Evolutionary conservation across 2,329 filamentous ascomycete genomes (phyloP).

Genomic region (Graphilbum fragrans): DNA sequence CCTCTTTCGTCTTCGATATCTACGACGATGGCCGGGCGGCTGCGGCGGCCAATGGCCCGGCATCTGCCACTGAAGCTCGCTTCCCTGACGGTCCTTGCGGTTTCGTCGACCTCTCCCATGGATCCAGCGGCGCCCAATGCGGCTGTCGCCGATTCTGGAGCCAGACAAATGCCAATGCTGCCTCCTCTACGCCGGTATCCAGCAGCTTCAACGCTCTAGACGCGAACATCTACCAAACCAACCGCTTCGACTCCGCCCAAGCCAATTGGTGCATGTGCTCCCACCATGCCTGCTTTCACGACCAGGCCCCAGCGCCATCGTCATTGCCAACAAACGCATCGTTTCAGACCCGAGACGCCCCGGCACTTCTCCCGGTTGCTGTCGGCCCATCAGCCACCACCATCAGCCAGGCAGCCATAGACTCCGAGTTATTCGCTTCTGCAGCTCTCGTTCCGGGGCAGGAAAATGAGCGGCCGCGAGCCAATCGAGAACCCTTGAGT

Average conservation of each 20-base stretch:
- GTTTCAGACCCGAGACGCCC: too few relatives aligned
- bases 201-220: constrained; percentile 16
- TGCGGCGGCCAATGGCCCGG: constrained; percentile 5
- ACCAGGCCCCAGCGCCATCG: constrained; percentile 24
- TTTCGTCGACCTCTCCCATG: constrained; percentile 40
- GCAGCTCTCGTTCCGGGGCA: constrained; percentile 22
- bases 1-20: constrained; percentile 38
- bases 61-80: constrained; percentile 4
- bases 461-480: constrained; percentile 39
- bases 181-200: not conserved
- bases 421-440: constrained; percentile 10
- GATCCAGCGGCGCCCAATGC: constrained; percentile 39
- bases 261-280: constrained; percentile 48
- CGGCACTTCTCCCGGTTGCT: not conserved
- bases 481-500: constrained; percentile 37
- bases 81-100: constrained; percentile 35
- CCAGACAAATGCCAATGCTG: constrained; percentile 20
- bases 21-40: constrained; percentile 31
- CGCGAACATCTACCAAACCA: constrained; percentile 13
- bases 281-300: constrained; percentile 51
- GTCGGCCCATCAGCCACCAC: not conserved
- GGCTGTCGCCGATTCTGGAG: constrained; percentile 52
- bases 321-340: not conserved
- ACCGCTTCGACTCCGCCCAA: constrained; percentile 20
- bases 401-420: constrained; percentile 4